Conservation (phyloP, 2,329 filamentous ascomycete species). For the Claviceps humidiphila region DNA sequence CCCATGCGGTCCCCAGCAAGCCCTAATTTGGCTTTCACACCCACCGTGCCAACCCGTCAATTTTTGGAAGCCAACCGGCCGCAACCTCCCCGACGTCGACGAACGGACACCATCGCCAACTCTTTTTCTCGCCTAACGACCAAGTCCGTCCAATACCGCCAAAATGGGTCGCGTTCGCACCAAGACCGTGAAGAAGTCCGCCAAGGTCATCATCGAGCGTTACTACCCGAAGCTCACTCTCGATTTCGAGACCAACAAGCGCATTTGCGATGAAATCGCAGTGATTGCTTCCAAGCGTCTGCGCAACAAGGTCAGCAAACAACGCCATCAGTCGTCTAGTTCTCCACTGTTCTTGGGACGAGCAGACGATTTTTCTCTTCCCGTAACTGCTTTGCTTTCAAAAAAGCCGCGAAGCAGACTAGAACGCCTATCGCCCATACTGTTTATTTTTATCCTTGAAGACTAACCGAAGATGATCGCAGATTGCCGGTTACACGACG, state of each 20-base stretch:
- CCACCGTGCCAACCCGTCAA: constrained; percentile 16
- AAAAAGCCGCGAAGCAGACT: too few relatives aligned
- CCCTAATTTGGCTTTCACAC: constrained; percentile 17
- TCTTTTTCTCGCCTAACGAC: constrained; percentile 21
- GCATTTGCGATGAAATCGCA: constrained; percentile 98
- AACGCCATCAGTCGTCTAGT: not conserved
- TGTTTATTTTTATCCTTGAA: not conserved
- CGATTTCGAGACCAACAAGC: constrained; percentile 99
- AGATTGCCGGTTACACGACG: constrained; percentile 98
- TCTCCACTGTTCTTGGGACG: too few relatives aligned
- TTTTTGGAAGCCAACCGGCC: constrained; percentile 9
- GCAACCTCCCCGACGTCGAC: constrained; percentile 10
- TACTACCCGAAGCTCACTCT: constrained; percentile 97
- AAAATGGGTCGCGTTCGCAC: constrained; percentile 60
- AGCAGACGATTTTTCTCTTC: not conserved
- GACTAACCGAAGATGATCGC: constrained; percentile 4
- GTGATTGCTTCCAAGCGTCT: constrained; percentile 99
- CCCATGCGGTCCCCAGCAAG: constrained; percentile 8
- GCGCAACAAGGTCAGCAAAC: constrained; percentile 77
- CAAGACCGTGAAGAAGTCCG: constrained; percentile 62
- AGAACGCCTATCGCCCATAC: not conserved
- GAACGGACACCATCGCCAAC: constrained; percentile 1
- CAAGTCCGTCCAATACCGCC: constrained; percentile 33
- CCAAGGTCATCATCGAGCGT: constrained; percentile 99
- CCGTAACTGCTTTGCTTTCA: too few relatives aligned